Evolutionary conservation across 176 grass and related monocot genomes (phyloP).

Genomic region (Raddia guianensis): DNA sequence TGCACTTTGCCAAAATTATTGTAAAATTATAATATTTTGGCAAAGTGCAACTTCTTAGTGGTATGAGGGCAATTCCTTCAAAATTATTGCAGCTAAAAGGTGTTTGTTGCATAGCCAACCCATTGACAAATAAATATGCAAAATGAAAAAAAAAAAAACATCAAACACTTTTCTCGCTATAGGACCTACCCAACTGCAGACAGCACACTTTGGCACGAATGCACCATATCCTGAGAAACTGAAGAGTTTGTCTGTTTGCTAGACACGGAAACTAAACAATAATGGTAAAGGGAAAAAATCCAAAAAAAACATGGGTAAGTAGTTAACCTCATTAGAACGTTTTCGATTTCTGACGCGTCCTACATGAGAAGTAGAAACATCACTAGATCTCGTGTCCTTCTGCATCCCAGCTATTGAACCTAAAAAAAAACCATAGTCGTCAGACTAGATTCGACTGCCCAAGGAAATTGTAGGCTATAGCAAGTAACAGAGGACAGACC

Average conservation of each 20-base stretch:
- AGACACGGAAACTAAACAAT: not conserved
- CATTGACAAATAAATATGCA: constrained; percentile 9
- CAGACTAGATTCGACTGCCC: not conserved
- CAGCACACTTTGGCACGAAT: not conserved
- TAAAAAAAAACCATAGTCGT: constrained; percentile 26
- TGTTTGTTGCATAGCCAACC: constrained; percentile 12
- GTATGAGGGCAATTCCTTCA: no score
- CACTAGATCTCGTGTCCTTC: constrained; percentile 46
- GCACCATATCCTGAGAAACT: not conserved
- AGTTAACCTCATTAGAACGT: constrained; percentile 51
- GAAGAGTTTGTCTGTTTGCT: not conserved
- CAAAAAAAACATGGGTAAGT: not conserved
- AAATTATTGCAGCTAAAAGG: not conserved
- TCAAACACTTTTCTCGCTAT: not conserved
- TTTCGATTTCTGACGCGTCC: constrained; percentile 62
- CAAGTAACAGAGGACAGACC: not conserved
- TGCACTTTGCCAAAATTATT: no score
- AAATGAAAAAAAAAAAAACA: not conserved
- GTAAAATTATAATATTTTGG: no score
- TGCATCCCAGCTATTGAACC: constrained; percentile 54
- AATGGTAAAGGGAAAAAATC: not conserved
- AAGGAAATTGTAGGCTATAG: not conserved
- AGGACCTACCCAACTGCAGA: not conserved
- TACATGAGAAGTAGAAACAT: constrained; percentile 44
- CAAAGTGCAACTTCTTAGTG: no score